Base-by-base conservation (phyloP, 306 rosid species). In the Abrus pulchellus region DNA sequence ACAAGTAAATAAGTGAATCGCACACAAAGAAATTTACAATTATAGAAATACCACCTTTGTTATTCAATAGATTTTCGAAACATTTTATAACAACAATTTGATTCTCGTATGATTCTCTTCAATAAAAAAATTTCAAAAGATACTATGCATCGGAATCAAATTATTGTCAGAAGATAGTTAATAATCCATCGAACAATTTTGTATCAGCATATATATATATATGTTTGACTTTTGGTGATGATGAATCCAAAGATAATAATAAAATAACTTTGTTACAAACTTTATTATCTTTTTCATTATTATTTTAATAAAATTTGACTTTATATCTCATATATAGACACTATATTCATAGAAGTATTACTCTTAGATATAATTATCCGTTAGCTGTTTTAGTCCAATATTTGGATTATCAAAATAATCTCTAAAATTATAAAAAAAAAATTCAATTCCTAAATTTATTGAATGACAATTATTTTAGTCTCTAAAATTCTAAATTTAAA, bases 71-170 rank as follows among this genome's bases (percentile, higher is more conserved):
- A 68, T 68, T 68, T 68, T 29, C 41, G 3, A 47, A 68, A 47
- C 29, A 68, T 50, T 68, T 47, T 12, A 10, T 68, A 1, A 13
- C 28, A 47, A 47, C 57, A 68, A 47, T 10, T 45, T 47, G 74
- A 68, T 68, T 68, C 55, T 67, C 41, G 28, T 10, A 68, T 68
- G 43, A 47, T 68, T 68, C 57, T 68, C 47, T 47, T 30, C 43
- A 28, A 29, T 8, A 38, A 10, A 67, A 68, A 43, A 43, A 41
- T 66, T 41, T 67, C 72, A 4, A 44, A 67, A 43, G 8, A 41
- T 41, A 66, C 50, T 6, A 30, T 20, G 14, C 9, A 1, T 43
- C 27, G 54, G 72, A 67, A 67, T 44, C 53, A 43, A 41, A 67
- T 41, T 65, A 41, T 20, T 6, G 9, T 5, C 36, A 41, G 8